Evolutionary conservation across 495 filamentous ascomycete species (phyloP).

Genomic region (Oleoguttula mirabilis): DNA sequence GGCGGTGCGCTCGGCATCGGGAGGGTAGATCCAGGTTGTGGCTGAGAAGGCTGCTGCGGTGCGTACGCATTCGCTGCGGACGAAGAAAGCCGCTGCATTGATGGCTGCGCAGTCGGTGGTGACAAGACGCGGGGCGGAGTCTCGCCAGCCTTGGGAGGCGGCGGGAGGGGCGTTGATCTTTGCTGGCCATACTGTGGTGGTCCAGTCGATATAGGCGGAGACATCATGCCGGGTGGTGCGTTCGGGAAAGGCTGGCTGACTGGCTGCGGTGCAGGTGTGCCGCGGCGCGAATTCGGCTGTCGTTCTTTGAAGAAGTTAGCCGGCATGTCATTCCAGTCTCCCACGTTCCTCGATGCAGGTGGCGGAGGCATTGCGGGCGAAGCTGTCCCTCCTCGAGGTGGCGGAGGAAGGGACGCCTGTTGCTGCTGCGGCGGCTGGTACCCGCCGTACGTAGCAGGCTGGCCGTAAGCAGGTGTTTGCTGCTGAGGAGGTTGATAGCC

Average conservation of each 20-base stretch:
- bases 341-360: conserved; percentile 53
- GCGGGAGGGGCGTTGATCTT: conserved; percentile 42
- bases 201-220: conserved; percentile 31
- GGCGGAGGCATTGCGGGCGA: conserved; percentile 55
- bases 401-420: conserved; percentile 37
- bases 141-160: conserved; percentile 44
- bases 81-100: conserved; percentile 39
- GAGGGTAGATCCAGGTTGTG: conserved; percentile 37
- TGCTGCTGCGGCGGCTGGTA: conserved; percentile 24
- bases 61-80: conserved; percentile 64
- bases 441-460: conserved; percentile 11
- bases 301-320: conserved; percentile 55
- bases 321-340: conserved; percentile 91
- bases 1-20: conserved; percentile 35
- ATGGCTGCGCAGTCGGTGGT: conserved; percentile 34
- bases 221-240: conserved; percentile 31
- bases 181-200: conserved; percentile 35
- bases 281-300: conserved; percentile 51
- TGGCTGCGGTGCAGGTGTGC: conserved; percentile 53
- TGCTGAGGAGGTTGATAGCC: conserved; percentile 29
- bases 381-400: conserved; percentile 44
- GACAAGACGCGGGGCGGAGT: conserved; percentile 46
- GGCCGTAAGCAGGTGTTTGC: conserved; percentile 7
- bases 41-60: conserved; percentile 42
- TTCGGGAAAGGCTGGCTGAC: conserved; percentile 58